phyloP scores from a whole-genome alignment of 23 red algal genomes.

The Cyanidioschyzon merolae region DNA sequence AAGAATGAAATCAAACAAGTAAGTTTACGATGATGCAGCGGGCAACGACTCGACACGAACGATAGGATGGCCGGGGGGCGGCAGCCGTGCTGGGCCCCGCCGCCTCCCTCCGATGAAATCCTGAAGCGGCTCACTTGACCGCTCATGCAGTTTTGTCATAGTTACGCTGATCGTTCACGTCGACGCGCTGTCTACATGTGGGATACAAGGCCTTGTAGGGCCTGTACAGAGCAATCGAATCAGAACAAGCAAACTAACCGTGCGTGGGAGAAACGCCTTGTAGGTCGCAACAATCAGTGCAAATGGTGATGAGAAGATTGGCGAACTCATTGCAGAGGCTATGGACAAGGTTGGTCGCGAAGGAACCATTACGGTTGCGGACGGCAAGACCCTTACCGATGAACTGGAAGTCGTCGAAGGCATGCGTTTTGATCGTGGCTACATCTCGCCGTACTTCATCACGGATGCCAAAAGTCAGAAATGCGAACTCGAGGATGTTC shows the following conservation, averaged over 20 bases:
- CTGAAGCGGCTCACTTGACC: too few relatives aligned
- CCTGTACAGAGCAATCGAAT: too few relatives aligned
- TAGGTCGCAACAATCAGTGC: constrained; percentile 96
- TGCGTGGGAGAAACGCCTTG: background rate
- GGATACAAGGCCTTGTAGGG: too few relatives aligned
- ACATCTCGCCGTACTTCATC: constrained; percentile 94
- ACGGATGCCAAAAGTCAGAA: constrained; percentile 92
- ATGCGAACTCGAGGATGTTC: constrained; percentile 76
- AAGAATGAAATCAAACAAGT: constrained; percentile 89
- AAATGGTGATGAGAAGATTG: constrained; percentile 76
- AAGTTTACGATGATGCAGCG: constrained; percentile 31
- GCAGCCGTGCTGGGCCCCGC: too few relatives aligned
- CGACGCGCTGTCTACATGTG: too few relatives aligned
- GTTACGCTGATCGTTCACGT: constrained; percentile 83
- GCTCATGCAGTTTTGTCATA: constrained; percentile 88
- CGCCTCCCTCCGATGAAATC: too few relatives aligned
- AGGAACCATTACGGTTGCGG: constrained; percentile 94
- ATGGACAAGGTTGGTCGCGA: constrained; percentile 95
- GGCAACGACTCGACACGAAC: background rate
- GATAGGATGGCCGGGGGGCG: background rate
- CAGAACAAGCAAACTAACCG: background rate
- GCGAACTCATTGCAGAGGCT: constrained; percentile 76
- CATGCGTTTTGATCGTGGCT: constrained; percentile 93
- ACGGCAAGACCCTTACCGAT: constrained; percentile 82
- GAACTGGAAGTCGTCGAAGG: constrained; percentile 97